phyloP scores from a whole-genome alignment of 2,329 filamentous ascomycete species.

The Atkinsonella texensis region DNA sequence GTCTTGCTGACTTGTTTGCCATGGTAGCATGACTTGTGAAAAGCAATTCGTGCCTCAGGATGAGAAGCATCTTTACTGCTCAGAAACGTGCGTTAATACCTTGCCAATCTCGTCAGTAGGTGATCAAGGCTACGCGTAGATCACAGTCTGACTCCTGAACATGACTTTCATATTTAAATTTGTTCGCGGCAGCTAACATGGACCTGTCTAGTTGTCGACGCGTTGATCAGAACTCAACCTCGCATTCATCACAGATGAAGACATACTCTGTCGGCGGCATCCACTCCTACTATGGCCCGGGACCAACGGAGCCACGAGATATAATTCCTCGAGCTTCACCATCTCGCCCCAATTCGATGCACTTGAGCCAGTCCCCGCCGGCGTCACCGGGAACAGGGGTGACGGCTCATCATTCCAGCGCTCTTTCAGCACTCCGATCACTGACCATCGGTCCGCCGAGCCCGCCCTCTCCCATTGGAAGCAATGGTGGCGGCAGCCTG shows the following conservation, averaged over 20 bases:
- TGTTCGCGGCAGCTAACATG: neutral
- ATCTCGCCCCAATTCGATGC: slow-evolving; percentile 44
- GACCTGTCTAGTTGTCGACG: slow-evolving; percentile 36
- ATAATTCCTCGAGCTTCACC: slow-evolving; percentile 53
- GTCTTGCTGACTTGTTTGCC: neutral
- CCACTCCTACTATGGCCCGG: slow-evolving; percentile 33
- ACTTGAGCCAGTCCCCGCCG: slow-evolving; percentile 40
- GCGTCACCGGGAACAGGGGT: slow-evolving; percentile 29
- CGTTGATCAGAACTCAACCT: slow-evolving; percentile 34
- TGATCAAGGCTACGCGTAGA: neutral
- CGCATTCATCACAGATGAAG: slow-evolving; percentile 10
- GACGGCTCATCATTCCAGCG: slow-evolving; percentile 23
- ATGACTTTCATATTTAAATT: neutral
- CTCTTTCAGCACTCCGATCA: slow-evolving; percentile 43
- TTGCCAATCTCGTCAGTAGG: neutral
- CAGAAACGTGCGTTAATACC: slow-evolving; percentile 40
- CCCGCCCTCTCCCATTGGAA: slow-evolving; percentile 39
- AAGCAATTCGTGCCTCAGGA: slow-evolving; percentile 51
- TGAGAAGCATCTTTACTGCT: slow-evolving; percentile 49
- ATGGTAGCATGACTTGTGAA: slow-evolving; percentile 50
- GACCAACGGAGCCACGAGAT: slow-evolving; percentile 42
- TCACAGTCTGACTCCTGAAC: neutral
- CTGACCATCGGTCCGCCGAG: slow-evolving; percentile 41
- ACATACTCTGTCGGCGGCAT: slow-evolving; percentile 13
- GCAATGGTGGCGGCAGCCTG: slow-evolving; percentile 29